phyloP scores from a whole-genome alignment of 495 filamentous ascomycete genomes.

The Chaetomidium leptoderma region DNA sequence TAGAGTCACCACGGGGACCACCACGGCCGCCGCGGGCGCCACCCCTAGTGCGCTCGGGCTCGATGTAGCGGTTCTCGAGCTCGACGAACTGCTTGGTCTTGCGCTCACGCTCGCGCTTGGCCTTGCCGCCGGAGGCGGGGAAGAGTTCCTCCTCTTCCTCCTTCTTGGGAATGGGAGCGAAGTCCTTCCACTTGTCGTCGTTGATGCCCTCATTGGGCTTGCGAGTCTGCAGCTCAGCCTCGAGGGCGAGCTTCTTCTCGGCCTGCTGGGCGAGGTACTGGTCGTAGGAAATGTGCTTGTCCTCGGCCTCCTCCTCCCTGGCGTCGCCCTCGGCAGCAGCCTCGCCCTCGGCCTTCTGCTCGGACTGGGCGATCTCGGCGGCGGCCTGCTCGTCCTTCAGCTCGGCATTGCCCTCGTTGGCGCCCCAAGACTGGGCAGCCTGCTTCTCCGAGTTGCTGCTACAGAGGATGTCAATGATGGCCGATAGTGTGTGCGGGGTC shows the following conservation, averaged over 20 bases:
- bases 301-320: conserved; percentile 63
- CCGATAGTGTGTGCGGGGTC: conserved; percentile 8
- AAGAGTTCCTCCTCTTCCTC: conserved; percentile 74
- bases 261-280: conserved; percentile 87
- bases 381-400: conserved; percentile 84
- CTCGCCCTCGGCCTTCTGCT: conserved; percentile 55
- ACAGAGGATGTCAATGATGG: conserved; percentile 19
- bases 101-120: conserved; percentile 80
- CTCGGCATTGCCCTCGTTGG: conserved; percentile 69
- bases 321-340: conserved; percentile 42
- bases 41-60: conserved; percentile 55
- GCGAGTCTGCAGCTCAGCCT: conserved; percentile 61
- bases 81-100: conserved; percentile 88
- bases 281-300: conserved; percentile 80
- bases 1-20: conserved; percentile 47
- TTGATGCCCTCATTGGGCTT: conserved; percentile 86
- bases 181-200: conserved; percentile 79
- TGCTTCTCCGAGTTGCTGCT: conserved; percentile 86
- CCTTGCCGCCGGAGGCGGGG: conserved; percentile 68
- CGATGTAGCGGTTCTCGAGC: conserved; percentile 75
- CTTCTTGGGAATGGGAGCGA: conserved; percentile 71
- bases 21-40: conserved; percentile 54
- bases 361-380: conserved; percentile 77
- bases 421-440: conserved; percentile 86
- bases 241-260: conserved; percentile 73